phyloP scores from a whole-genome alignment of 805 yeast species.

The Pichia eremophila region DNA sequence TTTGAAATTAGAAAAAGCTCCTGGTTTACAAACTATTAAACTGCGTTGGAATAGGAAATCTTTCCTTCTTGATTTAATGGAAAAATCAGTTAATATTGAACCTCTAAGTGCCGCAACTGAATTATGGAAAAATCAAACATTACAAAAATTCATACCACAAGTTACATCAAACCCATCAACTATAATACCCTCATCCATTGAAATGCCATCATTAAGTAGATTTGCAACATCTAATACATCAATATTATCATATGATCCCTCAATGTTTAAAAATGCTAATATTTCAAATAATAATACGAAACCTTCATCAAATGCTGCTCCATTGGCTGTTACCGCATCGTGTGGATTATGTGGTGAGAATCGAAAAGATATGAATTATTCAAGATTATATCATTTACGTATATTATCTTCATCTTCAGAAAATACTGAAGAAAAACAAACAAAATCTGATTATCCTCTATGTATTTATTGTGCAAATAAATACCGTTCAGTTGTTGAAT shows the following conservation, averaged over 20 bases:
- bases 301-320: conserved; percentile 35
- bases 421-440: conserved; percentile 23
- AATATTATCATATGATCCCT: conserved; percentile 9
- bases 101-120: conserved; percentile 83
- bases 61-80: conserved; percentile 59
- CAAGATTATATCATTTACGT: conserved; percentile 58
- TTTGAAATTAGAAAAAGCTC: conserved; percentile 52
- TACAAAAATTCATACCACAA: conserved; percentile 6
- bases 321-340: conserved; percentile 65
- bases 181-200: conserved; percentile 6
- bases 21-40: conserved; percentile 45
- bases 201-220: conserved; percentile 7
- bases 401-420: not conserved
- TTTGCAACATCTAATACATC: conserved; percentile 8
- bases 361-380: conserved; percentile 61
- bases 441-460: conserved; percentile 45
- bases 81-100: conserved; percentile 73
- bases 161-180: conserved; percentile 8
- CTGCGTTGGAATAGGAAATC: conserved; percentile 36
- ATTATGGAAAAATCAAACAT: conserved; percentile 39
- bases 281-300: conserved; percentile 7
- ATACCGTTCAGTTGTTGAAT: conserved; percentile 74
- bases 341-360: conserved; percentile 83
- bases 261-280: conserved; percentile 1
- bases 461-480: conserved; percentile 77